Base-by-base conservation (phyloP, 768 basidiomycete species). In the Macrolepiota albuminosa region DNA sequence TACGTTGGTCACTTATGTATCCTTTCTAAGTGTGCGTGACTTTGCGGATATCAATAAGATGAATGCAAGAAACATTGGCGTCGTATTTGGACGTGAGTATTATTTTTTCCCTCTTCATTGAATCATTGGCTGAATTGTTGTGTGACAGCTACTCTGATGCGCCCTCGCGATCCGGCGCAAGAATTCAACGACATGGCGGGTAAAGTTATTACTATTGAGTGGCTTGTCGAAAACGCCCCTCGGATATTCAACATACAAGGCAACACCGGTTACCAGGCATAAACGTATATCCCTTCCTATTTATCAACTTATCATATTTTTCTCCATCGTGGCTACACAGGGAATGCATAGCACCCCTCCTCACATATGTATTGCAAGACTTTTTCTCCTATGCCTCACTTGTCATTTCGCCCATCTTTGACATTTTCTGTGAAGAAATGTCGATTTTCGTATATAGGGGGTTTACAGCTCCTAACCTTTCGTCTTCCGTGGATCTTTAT, bases 161-260 rank as follows among this genome's bases (percentile, higher is more conserved):
- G 91, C 67, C 95, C 96, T 8, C 82, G 84, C 37, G 89, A 95
- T 70, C 86, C 89, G 4, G 81, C 82, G 31, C 85, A 91, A 18
- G 97, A 98, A 75, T 98, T 98, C 76, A 89, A 87, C 67, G 96
- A 99, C 72, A 98, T 98, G 92, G 95, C 93, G 8, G 93, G 93
- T 56, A 98, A 96, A 74, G 93, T 96, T 6, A 81, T 95, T 60
- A 85, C 89, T 67, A 81, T 99, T 54, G 94, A 97, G 72, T 97
- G 95, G 90, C 84, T 98, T 64, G 86, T 98, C 61, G 95, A 98
- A 70, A 89, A 96, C 69, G 92, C 92, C 13, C 81, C 78, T 43
- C 71, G 72, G 29, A 75, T 90, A 66, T 84, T 83, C 68, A 71
- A 72, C 54, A 64, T 40, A 31, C 52, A 57, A 54, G 67, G 54